These are phyloP conservation scores for Mesotaenium endlicherianum DNA, from an alignment of 139 green algal genomes.

Conservation along the genomic window DNA sequence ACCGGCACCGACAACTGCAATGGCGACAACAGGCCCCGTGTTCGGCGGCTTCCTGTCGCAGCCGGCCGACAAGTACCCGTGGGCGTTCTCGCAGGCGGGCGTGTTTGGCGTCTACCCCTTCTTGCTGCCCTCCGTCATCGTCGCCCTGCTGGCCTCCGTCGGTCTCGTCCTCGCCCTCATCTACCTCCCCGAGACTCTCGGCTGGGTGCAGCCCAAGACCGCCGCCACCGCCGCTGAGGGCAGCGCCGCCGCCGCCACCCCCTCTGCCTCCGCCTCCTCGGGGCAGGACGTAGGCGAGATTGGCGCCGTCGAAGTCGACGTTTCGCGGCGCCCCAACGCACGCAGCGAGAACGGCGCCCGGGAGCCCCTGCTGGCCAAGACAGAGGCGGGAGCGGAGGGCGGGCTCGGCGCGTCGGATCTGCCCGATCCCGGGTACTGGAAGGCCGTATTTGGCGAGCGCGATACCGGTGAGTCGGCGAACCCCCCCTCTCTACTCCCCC, in stretches of 20 bases:
- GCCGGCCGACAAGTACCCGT: conserved; percentile 16
- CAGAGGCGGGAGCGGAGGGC: too few relatives aligned
- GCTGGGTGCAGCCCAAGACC: not conserved
- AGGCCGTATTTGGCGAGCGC: not conserved
- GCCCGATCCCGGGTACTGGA: too few relatives aligned
- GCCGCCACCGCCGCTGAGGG: too few relatives aligned
- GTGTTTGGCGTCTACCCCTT: conserved; percentile 16
- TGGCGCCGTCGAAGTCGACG: too few relatives aligned
- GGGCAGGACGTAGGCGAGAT: too few relatives aligned
- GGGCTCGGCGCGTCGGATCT: too few relatives aligned
- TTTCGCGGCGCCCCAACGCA: too few relatives aligned
- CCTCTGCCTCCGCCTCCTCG: too few relatives aligned
- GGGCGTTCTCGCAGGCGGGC: not conserved
- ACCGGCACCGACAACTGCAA: too few relatives aligned
- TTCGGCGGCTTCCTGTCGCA: conserved; percentile 8
- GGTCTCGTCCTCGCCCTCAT: not conserved
- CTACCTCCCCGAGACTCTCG: conserved; percentile 26
- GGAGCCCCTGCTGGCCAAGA: too few relatives aligned
- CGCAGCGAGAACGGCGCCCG: too few relatives aligned
- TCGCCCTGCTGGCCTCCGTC: conserved; percentile 6
- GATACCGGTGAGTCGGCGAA: not conserved
- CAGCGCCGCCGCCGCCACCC: too few relatives aligned
- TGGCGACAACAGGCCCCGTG: not conserved
- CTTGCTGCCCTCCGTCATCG: not conserved
- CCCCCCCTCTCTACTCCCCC: not conserved